These are phyloP conservation scores for Haplographium delicatum DNA, from an alignment of 495 filamentous ascomycete species.

Conservation along the genomic window DNA sequence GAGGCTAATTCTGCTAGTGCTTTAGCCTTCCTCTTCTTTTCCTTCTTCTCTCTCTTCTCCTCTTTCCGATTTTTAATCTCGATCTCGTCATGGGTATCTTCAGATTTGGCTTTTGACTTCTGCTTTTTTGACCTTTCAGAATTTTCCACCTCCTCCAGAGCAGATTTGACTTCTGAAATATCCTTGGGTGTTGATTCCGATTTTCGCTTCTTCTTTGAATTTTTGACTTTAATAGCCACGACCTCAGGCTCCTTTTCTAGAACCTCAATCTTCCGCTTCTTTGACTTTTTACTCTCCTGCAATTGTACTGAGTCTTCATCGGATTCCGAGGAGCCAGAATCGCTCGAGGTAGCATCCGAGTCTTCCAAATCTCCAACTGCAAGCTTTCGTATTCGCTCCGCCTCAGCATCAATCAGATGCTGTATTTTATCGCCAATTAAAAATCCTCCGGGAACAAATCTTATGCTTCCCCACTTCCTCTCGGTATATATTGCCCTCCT, in stretches of 20 bases:
- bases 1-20: conserved; percentile 20
- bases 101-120: conserved; percentile 8
- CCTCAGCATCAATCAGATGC: conserved; percentile 26
- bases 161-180: neutral
- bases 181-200: conserved; percentile 2
- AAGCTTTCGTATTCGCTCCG: conserved; percentile 17
- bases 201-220: conserved; percentile 19
- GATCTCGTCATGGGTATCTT: conserved; percentile 30
- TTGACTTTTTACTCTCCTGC: conserved; percentile 18
- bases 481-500: conserved; percentile 63
- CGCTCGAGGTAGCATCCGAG: conserved; percentile 11
- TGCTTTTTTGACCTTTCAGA: conserved; percentile 7
- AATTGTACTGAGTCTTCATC: conserved; percentile 11
- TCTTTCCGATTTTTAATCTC: conserved; percentile 31
- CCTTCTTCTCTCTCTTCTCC: conserved; percentile 28
- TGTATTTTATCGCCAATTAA: conserved; percentile 62
- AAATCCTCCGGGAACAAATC: conserved; percentile 76
- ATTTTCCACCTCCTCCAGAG: neutral
- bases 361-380: neutral
- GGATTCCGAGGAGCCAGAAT: conserved; percentile 5
- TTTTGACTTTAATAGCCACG: conserved; percentile 19
- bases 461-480: conserved; percentile 65
- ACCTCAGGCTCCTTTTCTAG: conserved; percentile 12
- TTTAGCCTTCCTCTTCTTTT: conserved; percentile 28
- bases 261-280: conserved; percentile 20